Evolutionary conservation across 306 rosid genomes (phyloP).

Genomic region (apple (Malus domestica)): DNA sequence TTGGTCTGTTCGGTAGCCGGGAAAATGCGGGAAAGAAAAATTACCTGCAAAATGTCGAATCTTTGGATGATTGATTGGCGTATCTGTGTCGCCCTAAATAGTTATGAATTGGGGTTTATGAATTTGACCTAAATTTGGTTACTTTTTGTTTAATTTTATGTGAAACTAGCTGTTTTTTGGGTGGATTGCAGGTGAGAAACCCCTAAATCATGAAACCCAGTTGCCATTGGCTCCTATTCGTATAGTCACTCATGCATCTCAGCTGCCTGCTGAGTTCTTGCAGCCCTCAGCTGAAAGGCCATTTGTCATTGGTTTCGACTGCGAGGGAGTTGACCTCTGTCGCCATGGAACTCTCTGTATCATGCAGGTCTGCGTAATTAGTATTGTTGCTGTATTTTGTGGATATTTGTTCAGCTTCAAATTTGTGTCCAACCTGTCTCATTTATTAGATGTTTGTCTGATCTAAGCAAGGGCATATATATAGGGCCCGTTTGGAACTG

Average conservation of each 20-base stretch:
- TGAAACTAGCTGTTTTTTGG: neutral
- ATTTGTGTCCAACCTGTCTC: neutral
- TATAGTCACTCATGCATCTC: slow-evolving; percentile 62
- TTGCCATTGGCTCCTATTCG: slow-evolving; percentile 47
- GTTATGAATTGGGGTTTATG: neutral
- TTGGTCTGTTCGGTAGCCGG: slow-evolving; percentile 11
- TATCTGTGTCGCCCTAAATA: neutral
- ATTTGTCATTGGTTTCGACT: slow-evolving; percentile 73
- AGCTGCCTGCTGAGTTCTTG: slow-evolving; percentile 74
- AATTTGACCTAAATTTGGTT: neutral
- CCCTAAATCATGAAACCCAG: slow-evolving; percentile 29
- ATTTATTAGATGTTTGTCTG: neutral
- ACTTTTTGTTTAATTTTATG: neutral
- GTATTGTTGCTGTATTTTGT: neutral
- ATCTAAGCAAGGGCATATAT: neutral
- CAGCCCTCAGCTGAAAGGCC: slow-evolving; percentile 54
- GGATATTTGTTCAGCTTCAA: neutral
- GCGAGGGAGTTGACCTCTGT: slow-evolving; percentile 89
- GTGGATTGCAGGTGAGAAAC: slow-evolving; percentile 38
- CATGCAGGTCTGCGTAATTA: slow-evolving; percentile 57
- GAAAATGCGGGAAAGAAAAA: neutral
- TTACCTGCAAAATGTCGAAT: neutral
- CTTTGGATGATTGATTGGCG: neutral
- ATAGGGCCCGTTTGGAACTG: too few species aligned
- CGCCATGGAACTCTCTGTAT: slow-evolving; percentile 74